Evolutionary conservation across 1,284 basidiomycete genomes (phyloP), one percentile per base, ranked within the genome.

Genomic region (Heterobasidion parviporum): DNA sequence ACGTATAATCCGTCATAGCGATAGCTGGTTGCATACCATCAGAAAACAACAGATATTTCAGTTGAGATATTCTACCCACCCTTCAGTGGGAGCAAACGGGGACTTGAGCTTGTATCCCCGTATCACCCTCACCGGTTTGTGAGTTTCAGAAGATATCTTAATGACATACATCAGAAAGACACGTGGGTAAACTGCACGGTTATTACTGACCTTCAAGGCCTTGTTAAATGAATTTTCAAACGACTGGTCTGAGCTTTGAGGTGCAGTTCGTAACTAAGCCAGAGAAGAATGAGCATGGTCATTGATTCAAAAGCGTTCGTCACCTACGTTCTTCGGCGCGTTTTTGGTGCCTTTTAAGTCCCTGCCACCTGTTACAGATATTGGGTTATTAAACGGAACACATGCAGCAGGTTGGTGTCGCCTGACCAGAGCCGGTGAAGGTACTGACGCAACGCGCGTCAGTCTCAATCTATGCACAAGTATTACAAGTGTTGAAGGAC

Each of bases 1-100:
- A 67, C 72, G 65, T 94, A 94, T 33, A 94, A 73, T 0, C 92
- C 92, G 62, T 92, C 87, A 65, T 94, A 94, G 9, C 91, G 83
- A 64, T 92, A 94, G 15, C 89, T 85, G 41, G 10, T 45, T 45
- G 53, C 48, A 41, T 49, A 7, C 41, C 18, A 45, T 43, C 18
- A 34, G 41, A 35, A 54, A 9, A 49, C 3, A 8, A 34, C 3
- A 47, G 10, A 45, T 18, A 7, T n/a, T 48, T 26, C 5, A 26
- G 5, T 26, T 44, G 48, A 48, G 45, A 59, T 54, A 20, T 26
- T 14, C 10, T n/a, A 59, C 72, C 52, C 60, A 85, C 83, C 88
- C 89, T 74, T 88, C 83, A 32, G 70, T 74, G 10, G 89, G 89
- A 9, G 85, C 87, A 62, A 82, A 92, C 14, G 70, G 70, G 0